A percentile compares a stretch with the other conserved stretches of the same genome.
Evolutionary conservation across 192 early-diverging fungal genomes (phyloP).

Genomic region (Podila verticillata): DNA sequence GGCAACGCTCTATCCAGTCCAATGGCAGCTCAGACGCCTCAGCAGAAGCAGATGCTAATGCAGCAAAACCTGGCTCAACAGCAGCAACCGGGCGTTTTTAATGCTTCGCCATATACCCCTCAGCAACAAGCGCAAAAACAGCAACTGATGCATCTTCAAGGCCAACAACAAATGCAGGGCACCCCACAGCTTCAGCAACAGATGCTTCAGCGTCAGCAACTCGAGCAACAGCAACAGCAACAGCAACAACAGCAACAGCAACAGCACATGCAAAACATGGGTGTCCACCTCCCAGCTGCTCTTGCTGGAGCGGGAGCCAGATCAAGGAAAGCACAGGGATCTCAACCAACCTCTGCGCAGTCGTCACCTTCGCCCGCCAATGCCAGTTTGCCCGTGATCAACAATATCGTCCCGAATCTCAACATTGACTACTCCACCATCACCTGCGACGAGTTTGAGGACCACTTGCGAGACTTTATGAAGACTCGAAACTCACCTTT

Average conservation of each 20-base stretch:
- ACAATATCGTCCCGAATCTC: constrained; percentile 40
- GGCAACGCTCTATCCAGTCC: constrained; percentile 18
- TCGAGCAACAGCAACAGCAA: constrained; percentile 26
- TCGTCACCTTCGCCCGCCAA: constrained; percentile 47
- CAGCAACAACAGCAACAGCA: constrained; percentile 30
- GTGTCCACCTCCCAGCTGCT: constrained; percentile 9
- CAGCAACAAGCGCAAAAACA: constrained; percentile 39
- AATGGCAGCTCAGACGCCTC: constrained; percentile 22
- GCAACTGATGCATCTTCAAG: constrained; percentile 12
- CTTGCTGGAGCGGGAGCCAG: constrained; percentile 8
- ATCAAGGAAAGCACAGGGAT: constrained; percentile 40
- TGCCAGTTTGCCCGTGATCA: constrained; percentile 36
- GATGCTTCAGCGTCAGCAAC: constrained; percentile 11
- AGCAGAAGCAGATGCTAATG: constrained; percentile 29
- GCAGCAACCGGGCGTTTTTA: constrained; percentile 38
- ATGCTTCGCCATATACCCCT: constrained; percentile 25
- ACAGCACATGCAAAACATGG: constrained; percentile 21
- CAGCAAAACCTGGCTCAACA: constrained; percentile 25
- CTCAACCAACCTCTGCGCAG: constrained; percentile 44
- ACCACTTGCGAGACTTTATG: constrained; percentile 44
- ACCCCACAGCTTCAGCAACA: constrained; percentile 31
- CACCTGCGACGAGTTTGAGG: constrained; percentile 44
- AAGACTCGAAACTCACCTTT: constrained; percentile 35
- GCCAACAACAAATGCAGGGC: constrained; percentile 15
- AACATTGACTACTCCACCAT: constrained; percentile 45